Conservation (phyloP, 805 yeast species). For the Sugiyamaella qingdaonensis region DNA sequence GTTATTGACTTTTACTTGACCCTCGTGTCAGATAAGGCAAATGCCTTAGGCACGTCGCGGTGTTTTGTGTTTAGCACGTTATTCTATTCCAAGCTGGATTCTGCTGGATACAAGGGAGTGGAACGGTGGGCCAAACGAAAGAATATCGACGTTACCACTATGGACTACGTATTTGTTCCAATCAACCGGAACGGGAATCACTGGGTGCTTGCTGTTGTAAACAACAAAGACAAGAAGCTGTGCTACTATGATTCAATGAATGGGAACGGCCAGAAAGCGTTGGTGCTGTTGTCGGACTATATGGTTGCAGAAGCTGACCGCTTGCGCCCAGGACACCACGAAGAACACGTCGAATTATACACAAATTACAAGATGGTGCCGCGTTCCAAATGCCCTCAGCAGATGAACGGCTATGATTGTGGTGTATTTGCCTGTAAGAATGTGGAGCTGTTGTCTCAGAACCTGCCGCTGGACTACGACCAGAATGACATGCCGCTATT, state of each 20-base stretch:
- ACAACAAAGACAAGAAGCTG: slow-evolving; percentile 55
- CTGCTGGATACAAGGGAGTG: slow-evolving; percentile 71
- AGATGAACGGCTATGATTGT: slow-evolving; percentile 87
- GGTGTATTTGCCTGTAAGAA: slow-evolving; percentile 89
- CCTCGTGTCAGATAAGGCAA: slow-evolving; percentile 45
- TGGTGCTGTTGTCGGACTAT: slow-evolving; percentile 53
- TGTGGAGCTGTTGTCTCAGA: slow-evolving; percentile 56
- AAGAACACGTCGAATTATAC: slow-evolving; percentile 30
- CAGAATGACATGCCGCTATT: slow-evolving; percentile 67
- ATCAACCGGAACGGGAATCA: slow-evolving; percentile 80
- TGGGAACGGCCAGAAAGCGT: slow-evolving; percentile 38
- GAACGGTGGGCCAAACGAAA: slow-evolving; percentile 79
- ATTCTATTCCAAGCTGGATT: slow-evolving; percentile 68
- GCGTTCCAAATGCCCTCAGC: slow-evolving; percentile 64
- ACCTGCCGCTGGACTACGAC: slow-evolving; percentile 47
- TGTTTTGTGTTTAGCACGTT: slow-evolving; percentile 81
- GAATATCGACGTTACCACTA: slow-evolving; percentile 57
- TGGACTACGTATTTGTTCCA: slow-evolving; percentile 73
- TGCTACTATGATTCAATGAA: slow-evolving; percentile 74
- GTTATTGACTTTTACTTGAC: slow-evolving; percentile 78
- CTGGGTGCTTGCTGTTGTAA: slow-evolving; percentile 85
- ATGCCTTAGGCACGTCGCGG: slow-evolving; percentile 35
- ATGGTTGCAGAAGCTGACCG: slow-evolving; percentile 64
- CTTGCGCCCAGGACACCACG: slow-evolving; percentile 37
- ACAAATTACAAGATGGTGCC: slow-evolving; percentile 18